These are phyloP conservation scores for Dalbergia oliveri DNA, from an alignment of 306 rosid genomes.

Conservation along the genomic window DNA sequence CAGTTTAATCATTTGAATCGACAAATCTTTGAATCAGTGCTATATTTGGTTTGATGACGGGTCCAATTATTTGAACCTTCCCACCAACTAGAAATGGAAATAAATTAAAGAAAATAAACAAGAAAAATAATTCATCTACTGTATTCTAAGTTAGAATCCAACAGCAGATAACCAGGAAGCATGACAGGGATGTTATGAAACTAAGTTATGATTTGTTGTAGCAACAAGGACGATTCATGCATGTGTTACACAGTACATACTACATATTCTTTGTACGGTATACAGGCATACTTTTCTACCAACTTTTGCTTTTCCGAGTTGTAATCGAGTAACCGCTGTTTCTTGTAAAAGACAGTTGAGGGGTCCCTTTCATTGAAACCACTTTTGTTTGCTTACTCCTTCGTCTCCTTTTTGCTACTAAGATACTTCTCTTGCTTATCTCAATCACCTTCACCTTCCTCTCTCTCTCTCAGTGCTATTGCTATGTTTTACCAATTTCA, in stretches of 20 bases:
- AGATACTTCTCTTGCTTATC: constrained; percentile 42
- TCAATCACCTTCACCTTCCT: constrained; percentile 42
- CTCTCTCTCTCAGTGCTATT: constrained; percentile 39
- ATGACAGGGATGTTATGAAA: not conserved
- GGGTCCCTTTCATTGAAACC: constrained; percentile 56
- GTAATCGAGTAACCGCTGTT: constrained; percentile 62
- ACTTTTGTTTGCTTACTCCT: constrained; percentile 63
- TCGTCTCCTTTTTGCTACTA: constrained; percentile 35
- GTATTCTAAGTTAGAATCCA: not conserved
- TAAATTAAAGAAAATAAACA: not conserved
- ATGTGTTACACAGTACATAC: not conserved
- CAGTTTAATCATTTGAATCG: no score
- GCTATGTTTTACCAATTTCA: constrained; percentile 44
- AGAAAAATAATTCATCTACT: not conserved
- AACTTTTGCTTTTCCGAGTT: constrained; percentile 28
- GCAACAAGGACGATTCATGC: not conserved
- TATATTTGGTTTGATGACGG: no score
- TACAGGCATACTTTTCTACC: constrained; percentile 6
- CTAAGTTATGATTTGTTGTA: not conserved
- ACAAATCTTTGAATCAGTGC: no score
- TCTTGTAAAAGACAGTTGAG: constrained; percentile 46
- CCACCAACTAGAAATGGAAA: not conserved
- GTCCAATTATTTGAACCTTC: no score
- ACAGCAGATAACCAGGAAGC: not conserved
- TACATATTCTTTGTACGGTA: not conserved